Evolutionary conservation across 1,284 basidiomycete genomes (phyloP), one percentile per base, ranked within the genome.

Genomic region (Austroboletus novae-zelandiae): DNA sequence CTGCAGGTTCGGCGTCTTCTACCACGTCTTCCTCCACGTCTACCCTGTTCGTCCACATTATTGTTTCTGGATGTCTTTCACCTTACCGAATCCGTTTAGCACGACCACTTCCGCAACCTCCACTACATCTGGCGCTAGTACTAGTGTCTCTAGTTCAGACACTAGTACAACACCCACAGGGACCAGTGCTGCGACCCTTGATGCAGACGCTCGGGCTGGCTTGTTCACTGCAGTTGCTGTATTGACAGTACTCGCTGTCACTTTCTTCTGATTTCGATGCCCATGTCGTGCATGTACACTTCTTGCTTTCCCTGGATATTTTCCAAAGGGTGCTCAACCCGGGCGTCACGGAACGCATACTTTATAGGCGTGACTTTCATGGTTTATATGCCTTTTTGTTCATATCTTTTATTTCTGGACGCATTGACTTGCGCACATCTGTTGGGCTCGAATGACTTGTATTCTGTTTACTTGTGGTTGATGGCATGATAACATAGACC

Each of bases 141-240:
- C 57, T 14, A 53, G 61, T 40, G 54, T 61, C 23, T 58, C 69
- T 27, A 55, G 55, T 15, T 61, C 62, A 13, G 43, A 47, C 15
- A 61, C 61, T 14, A 60, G 58, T 9, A 60, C 64, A 5, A 55
- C 52, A 25, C 62, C 66, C 2, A 59, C 68, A 34, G 54, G 51
- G 17, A 47, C 58, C 10, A 68, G 65, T 37, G 66, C 61, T 42
- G 73, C 70, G 15, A 40, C 57, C 11, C 49, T 62, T n/a, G 46
- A 54, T 30, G 54, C 65, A 42, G 53, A 55, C 32, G 36, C 58
- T 18, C 60, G 61, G 35, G 54, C 56, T 31, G 64, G 70, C 43
- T 52, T 74, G 37, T 40, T 73, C 27, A 52, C 59, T 18, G 59
- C 50, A 11, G 37, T 69, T 35, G 65, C 64, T 40, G 59, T 65